A percentile compares a stretch with the other conserved stretches of the same genome.
phyloP scores from a whole-genome alignment of 2,329 filamentous ascomycete species.

The Aplosporella prunicola region DNA sequence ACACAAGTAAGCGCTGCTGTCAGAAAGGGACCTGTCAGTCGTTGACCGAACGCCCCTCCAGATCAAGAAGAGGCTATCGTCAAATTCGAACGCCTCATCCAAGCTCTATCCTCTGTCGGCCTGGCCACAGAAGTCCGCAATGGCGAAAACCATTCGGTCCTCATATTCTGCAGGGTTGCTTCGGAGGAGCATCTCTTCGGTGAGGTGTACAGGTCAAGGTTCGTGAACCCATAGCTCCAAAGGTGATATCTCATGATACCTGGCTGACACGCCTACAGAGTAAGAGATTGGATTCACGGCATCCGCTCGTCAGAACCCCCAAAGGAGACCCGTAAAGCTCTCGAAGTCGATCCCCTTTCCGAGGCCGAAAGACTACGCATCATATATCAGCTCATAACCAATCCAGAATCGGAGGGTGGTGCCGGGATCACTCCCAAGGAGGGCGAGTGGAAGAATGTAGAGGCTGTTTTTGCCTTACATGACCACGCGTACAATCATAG shows the following conservation, averaged over 20 bases:
- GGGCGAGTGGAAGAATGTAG: constrained; percentile 41
- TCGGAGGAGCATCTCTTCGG: constrained; percentile 65
- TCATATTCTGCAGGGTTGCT: constrained; percentile 75
- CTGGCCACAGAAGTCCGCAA: constrained; percentile 79
- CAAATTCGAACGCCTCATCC: constrained; percentile 68
- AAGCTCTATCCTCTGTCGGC: constrained; percentile 67
- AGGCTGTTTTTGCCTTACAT: constrained; percentile 41
- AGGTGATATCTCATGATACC: neutral
- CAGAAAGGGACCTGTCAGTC: constrained; percentile 11
- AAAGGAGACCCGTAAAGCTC: constrained; percentile 58
- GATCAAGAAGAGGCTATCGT: constrained; percentile 61
- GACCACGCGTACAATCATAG: constrained; percentile 44
- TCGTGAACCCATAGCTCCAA: constrained; percentile 11
- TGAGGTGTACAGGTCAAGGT: constrained; percentile 75
- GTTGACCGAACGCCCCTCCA: constrained; percentile 26
- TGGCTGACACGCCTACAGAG: constrained; percentile 37
- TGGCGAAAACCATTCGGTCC: constrained; percentile 62
- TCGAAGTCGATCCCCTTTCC: constrained; percentile 66
- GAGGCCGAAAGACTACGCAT: constrained; percentile 83
- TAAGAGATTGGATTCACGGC: constrained; percentile 90
- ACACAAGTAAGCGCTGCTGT: constrained; percentile 48
- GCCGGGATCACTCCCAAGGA: constrained; percentile 43
- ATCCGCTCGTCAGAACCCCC: constrained; percentile 69
- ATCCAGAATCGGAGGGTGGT: constrained; percentile 37
- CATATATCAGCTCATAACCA: constrained; percentile 65